phyloP scores from a whole-genome alignment of 495 filamentous ascomycete species.

The Xylaria palmicola region DNA sequence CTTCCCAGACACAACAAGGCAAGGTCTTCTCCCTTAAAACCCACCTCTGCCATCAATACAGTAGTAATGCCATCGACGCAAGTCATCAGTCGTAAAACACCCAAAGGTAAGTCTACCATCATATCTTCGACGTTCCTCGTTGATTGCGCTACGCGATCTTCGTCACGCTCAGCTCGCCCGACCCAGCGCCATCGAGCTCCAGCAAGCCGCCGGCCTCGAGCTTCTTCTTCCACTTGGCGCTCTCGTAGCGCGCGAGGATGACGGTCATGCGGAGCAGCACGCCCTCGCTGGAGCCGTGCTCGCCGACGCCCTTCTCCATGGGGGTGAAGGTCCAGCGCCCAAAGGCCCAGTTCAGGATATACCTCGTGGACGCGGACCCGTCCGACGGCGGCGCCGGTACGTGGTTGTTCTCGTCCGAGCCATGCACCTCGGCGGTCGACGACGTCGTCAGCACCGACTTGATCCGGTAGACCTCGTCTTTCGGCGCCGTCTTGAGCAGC shows the following conservation, averaged over 20 bases:
- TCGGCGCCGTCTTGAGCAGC: slow-evolving; percentile 68
- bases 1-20: no score
- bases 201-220: slow-evolving; percentile 63
- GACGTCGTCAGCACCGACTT: slow-evolving; percentile 76
- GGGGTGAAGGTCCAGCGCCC: slow-evolving; percentile 88
- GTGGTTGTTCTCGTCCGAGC: slow-evolving; percentile 54
- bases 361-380: slow-evolving; percentile 38
- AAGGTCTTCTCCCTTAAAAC: no score
- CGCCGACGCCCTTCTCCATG: slow-evolving; percentile 40
- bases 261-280: slow-evolving; percentile 73
- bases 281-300: slow-evolving; percentile 48
- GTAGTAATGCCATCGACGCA: no score
- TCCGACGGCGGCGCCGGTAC: background rate
- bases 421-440: slow-evolving; percentile 45
- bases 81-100: no score
- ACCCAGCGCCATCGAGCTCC: slow-evolving; percentile 43
- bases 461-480: slow-evolving; percentile 93
- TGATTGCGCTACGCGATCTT: slow-evolving; percentile 39
- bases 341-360: slow-evolving; percentile 98
- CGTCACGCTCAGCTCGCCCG: slow-evolving; percentile 43
- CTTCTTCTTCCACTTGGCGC: slow-evolving; percentile 84
- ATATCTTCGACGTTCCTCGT: background rate
- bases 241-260: slow-evolving; percentile 81
- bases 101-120: no score
- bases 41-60: no score